Percentiles rank a stretch among this genome's conserved stretches.
Conservation (phyloP, 805 yeast genomes). For the Ogataea zsoltii region DNA sequence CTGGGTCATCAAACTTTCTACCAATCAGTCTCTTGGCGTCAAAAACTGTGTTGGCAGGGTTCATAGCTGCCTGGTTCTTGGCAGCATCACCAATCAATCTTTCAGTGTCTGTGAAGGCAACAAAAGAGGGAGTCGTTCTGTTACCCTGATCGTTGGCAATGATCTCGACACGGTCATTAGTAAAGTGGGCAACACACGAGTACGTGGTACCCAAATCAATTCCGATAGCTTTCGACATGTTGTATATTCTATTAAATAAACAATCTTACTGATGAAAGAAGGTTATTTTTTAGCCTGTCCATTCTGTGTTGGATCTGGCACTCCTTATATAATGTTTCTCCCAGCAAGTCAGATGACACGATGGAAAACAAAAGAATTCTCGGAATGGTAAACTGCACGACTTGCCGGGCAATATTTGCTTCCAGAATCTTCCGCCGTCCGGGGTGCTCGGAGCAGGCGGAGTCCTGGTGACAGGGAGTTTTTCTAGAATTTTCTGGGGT, state of each 20-base stretch:
- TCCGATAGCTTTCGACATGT: conserved; percentile 53
- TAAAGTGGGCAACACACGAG: conserved; percentile 93
- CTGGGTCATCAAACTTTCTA: conserved; percentile 81
- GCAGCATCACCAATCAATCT: conserved; percentile 96
- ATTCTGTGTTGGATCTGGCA: no score
- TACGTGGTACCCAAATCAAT: conserved; percentile 86
- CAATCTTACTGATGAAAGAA: no score
- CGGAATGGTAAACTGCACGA: conserved; percentile 3
- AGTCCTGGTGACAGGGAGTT: not conserved
- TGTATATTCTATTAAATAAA: conserved; percentile 3
- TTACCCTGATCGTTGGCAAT: conserved; percentile 98
- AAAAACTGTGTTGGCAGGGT: conserved; percentile 86
- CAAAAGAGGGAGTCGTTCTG: conserved; percentile 96
- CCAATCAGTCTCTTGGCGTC: conserved; percentile 94
- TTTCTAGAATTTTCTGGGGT: conserved; percentile 14
- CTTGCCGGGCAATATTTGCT: not conserved
- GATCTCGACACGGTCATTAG: conserved; percentile 89
- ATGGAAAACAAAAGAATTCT: conserved; percentile 7
- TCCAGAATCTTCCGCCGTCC: conserved; percentile 8
- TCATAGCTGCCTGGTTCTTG: conserved; percentile 94
- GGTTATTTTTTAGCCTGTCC: no score
- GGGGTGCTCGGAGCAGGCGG: conserved; percentile 1
- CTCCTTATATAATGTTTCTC: conserved; percentile 7
- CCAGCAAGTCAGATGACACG: conserved; percentile 6
- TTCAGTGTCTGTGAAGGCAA: conserved; percentile 90